Conservation (phyloP, 345 rosid genomes). For the Rhizophora apiculata region DNA sequence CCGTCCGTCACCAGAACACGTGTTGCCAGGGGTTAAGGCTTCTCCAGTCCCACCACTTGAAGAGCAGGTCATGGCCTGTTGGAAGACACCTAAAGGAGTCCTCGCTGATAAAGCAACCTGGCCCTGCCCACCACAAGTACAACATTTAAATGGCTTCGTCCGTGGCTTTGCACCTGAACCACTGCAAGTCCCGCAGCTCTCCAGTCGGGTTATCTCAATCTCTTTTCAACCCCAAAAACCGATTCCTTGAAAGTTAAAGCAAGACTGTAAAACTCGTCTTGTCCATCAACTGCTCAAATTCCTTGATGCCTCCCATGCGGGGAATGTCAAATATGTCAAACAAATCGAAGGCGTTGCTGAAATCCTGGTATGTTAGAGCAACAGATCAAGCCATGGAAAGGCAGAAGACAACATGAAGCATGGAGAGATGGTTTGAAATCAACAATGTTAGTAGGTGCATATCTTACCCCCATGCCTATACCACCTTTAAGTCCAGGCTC, state of each 20-base stretch:
- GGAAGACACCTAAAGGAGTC: slow-evolving; percentile 94
- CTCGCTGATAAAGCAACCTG: slow-evolving; percentile 86
- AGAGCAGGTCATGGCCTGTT: slow-evolving; percentile 93
- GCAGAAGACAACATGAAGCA: neutral
- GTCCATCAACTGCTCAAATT: slow-evolving; percentile 76
- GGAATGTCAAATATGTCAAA: slow-evolving; percentile 76
- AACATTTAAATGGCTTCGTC: slow-evolving; percentile 70
- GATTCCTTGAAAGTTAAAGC: slow-evolving; percentile 87
- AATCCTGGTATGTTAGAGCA: slow-evolving; percentile 52
- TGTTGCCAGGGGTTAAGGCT: slow-evolving; percentile 61
- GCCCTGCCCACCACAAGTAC: slow-evolving; percentile 94
- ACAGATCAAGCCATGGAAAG: slow-evolving; percentile 17
- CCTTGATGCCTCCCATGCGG: slow-evolving; percentile 63
- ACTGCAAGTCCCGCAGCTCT: slow-evolving; percentile 75
- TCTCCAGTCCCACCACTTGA: slow-evolving; percentile 81
- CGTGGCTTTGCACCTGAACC: slow-evolving; percentile 95
- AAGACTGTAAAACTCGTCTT: slow-evolving; percentile 85
- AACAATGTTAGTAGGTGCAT: neutral
- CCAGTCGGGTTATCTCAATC: slow-evolving; percentile 84
- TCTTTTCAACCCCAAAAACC: slow-evolving; percentile 87
- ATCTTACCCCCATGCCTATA: slow-evolving; percentile 94
- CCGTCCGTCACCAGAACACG: slow-evolving; percentile 90
- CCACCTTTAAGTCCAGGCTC: slow-evolving; percentile 98
- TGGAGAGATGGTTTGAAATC: neutral
- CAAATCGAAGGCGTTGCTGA: slow-evolving; percentile 91